Evolutionary conservation across 2,329 filamentous ascomycete genomes (phyloP), one percentile per base, ranked within the genome.

Genomic region (Pseudogymnoascus verrucosus): DNA sequence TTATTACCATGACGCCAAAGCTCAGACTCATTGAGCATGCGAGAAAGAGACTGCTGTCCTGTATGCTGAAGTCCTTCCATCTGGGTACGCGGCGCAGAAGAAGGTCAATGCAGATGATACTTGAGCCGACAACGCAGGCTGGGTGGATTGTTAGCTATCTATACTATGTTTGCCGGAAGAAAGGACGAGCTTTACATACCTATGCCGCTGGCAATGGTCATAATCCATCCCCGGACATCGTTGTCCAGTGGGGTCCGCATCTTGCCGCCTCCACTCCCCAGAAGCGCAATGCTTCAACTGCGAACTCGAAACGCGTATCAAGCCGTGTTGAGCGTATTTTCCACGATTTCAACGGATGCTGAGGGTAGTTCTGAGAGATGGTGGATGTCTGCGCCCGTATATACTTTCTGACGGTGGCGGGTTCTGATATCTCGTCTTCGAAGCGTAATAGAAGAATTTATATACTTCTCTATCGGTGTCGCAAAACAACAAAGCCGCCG

Each of bases 181-280:
- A 11, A 57, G 1, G n/a, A 26, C 8, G 54, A 16, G 8, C 16
- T 39, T 19, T 64, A 79, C 82, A 64, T 70, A 87, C 85, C 85
- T 67, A 86, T 77, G 63, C 92, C 86, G 72, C 92, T 96, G 76
- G 93, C 91, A 68, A 92, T 81, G 71, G 83, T 87, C 89, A 98
- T 91, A 70, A 98, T 88, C 93, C 93, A 98, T 71, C 95, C 93
- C 67, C 92, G 86, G 67, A 88, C 88, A 78, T 98, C 93, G 78
- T 93, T 95, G 74, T 86, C 82, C 68, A 89, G 34, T 44, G 57
- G n/a, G 12, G 57, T 37, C 31, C n/a, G 10, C 47, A 57, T 57
- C 47, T 16, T 57, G 47, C 47, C 21, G 47, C 28, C 47, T 57
- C n/a, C 47, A 57, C 47, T 57, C n/a, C 47, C 47, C 47, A 16